Conservation (phyloP, 192 early-diverging fungal species). For the Coemansia reversa region DNA sequence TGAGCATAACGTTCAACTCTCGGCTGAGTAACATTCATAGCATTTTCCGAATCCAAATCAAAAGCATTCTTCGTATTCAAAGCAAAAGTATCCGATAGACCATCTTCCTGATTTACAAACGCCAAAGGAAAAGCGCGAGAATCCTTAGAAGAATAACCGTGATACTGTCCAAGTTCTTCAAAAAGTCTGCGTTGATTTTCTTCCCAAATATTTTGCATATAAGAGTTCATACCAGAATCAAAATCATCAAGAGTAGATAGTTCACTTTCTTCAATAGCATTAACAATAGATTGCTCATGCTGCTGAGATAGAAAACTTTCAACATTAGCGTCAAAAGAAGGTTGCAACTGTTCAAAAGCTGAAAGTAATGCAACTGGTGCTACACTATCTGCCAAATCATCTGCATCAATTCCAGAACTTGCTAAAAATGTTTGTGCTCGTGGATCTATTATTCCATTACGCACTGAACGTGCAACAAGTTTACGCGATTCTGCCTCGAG, state of each 20-base stretch:
- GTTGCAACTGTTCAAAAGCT: slow-evolving; percentile 74
- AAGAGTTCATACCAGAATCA: slow-evolving; percentile 59
- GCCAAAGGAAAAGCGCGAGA: not conserved
- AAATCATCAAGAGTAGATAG: slow-evolving; percentile 66
- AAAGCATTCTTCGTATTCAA: slow-evolving; percentile 1
- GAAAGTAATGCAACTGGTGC: slow-evolving; percentile 66
- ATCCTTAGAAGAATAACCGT: slow-evolving; percentile 8
- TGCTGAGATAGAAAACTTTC: slow-evolving; percentile 74
- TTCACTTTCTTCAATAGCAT: slow-evolving; percentile 70
- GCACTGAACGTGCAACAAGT: slow-evolving; percentile 56
- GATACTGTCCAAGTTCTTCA: slow-evolving; percentile 78
- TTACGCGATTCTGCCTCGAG: slow-evolving; percentile 84
- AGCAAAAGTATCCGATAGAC: not conserved
- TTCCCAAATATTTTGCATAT: slow-evolving; percentile 71
- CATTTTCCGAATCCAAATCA: slow-evolving; percentile 4
- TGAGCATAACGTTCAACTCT: slow-evolving; percentile 43
- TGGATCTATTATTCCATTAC: slow-evolving; percentile 35
- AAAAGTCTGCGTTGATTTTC: slow-evolving; percentile 70
- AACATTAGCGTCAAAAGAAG: slow-evolving; percentile 78
- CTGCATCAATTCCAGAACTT: slow-evolving; percentile 75
- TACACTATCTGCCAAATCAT: slow-evolving; percentile 60
- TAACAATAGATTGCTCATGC: slow-evolving; percentile 74
- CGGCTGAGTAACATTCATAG: slow-evolving; percentile 20
- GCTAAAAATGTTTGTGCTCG: slow-evolving; percentile 73
- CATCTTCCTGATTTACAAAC: not conserved